A percentile compares a stretch with the other conserved stretches of the same genome.
Evolutionary conservation across 2,329 filamentous ascomycete species (phyloP).

Genomic region (Apiospora pterosperma): DNA sequence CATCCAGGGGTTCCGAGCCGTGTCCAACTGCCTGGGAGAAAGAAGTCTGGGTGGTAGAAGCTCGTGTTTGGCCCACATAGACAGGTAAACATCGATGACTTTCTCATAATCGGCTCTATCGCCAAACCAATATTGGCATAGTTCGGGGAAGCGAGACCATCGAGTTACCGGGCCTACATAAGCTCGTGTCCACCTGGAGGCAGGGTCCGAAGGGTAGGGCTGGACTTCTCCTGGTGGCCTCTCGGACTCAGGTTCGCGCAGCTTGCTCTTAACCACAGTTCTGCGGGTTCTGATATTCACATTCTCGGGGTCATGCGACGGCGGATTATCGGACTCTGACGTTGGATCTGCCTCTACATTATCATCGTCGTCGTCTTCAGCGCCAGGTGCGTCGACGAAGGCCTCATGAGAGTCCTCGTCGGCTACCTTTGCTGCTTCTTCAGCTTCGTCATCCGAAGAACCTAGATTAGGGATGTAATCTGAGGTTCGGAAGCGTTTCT

Average conservation of each 20-base stretch:
- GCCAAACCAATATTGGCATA: constrained; percentile 26
- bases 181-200: constrained; percentile 29
- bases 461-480: constrained; percentile 14
- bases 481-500: constrained; percentile 20
- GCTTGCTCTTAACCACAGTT: constrained; percentile 6
- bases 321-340: background rate
- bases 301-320: background rate
- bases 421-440: background rate
- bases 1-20: constrained; percentile 26
- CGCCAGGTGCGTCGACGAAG: constrained; percentile 8
- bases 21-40: constrained; percentile 12
- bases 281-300: constrained; percentile 1
- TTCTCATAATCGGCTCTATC: constrained; percentile 19
- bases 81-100: constrained; percentile 20
- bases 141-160: constrained; percentile 25
- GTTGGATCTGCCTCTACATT: background rate
- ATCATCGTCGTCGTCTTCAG: constrained; percentile 10
- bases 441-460: constrained; percentile 21
- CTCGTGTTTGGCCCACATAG: constrained; percentile 25
- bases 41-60: constrained; percentile 25
- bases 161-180: constrained; percentile 29
- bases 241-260: constrained; percentile 8
- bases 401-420: constrained; percentile 3
- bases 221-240: constrained; percentile 20
- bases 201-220: constrained; percentile 26